Evolutionary conservation across 345 rosid species (phyloP).

Genomic region (Populus simonii): DNA sequence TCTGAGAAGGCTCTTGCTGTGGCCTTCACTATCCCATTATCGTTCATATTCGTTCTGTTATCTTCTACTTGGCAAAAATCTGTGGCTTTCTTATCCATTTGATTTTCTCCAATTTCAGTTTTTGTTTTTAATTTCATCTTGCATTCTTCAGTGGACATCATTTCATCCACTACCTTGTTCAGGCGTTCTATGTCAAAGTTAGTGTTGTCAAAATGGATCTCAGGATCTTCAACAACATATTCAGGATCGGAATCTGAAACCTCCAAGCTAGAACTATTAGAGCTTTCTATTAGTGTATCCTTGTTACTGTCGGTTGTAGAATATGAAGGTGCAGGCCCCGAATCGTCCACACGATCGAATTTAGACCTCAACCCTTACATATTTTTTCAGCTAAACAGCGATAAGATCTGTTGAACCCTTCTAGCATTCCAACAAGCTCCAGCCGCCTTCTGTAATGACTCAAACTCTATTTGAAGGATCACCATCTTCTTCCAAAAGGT

Average conservation of each 20-base stretch:
- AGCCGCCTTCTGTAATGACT: conserved; percentile 6
- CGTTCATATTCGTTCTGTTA: background rate
- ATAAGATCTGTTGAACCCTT: conserved; percentile 35
- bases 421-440: conserved; percentile 31
- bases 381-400: conserved; percentile 30
- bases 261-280: conserved; percentile 13
- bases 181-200: conserved; percentile 12
- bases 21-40: background rate
- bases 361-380: conserved; percentile 31
- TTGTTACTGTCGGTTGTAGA: conserved; percentile 1
- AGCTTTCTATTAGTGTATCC: conserved; percentile 2
- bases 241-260: conserved; percentile 18
- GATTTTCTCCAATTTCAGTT: background rate
- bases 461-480: background rate
- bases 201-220: conserved; percentile 10
- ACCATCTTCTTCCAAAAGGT: conserved; percentile 23
- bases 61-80: conserved; percentile 9
- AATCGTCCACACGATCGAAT: conserved; percentile 3
- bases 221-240: conserved; percentile 18
- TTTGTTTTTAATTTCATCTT: background rate
- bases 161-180: conserved; percentile 20
- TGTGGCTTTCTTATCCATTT: conserved; percentile 4
- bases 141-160: conserved; percentile 12
- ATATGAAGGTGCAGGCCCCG: conserved; percentile 15
- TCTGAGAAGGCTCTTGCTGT: background rate